Evolutionary conservation across 306 rosid species (phyloP).

Genomic region (Rosa lucieae): DNA sequence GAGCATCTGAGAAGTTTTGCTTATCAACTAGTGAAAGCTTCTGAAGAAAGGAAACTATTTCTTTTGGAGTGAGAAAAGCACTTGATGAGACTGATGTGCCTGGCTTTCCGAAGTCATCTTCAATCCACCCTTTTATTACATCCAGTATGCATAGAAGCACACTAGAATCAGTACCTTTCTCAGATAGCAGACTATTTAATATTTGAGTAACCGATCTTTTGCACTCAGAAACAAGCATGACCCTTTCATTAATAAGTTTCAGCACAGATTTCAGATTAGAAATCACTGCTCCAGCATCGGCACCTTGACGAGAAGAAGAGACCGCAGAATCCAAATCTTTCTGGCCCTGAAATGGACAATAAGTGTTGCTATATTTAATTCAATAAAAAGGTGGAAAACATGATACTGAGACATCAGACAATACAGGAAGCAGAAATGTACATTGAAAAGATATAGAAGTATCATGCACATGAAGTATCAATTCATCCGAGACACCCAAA

Average conservation of each 20-base stretch:
- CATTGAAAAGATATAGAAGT: background rate
- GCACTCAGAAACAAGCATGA: constrained; percentile 86
- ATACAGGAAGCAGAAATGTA: background rate
- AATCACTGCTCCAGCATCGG: constrained; percentile 79
- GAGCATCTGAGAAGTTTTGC: constrained; percentile 60
- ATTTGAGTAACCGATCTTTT: constrained; percentile 82
- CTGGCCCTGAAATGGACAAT: constrained; percentile 60
- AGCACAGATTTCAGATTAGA: constrained; percentile 81
- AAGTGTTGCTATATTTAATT: constrained; percentile 19
- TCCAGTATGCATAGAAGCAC: constrained; percentile 96
- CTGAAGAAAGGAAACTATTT: constrained; percentile 89
- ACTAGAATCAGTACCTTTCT: constrained; percentile 91
- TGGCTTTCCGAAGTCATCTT: constrained; percentile 75
- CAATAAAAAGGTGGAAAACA: constrained; percentile 13
- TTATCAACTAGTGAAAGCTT: constrained; percentile 93
- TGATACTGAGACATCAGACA: background rate
- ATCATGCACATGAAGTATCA: background rate
- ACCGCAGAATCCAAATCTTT: constrained; percentile 90
- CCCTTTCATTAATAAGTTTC: constrained; percentile 89
- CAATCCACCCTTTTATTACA: constrained; percentile 97
- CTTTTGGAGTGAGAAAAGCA: constrained; percentile 80
- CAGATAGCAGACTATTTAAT: constrained; percentile 82
- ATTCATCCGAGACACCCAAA: background rate
- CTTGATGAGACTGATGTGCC: constrained; percentile 62
- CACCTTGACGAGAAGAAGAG: constrained; percentile 84